A percentile compares a stretch with the other conserved stretches of the same genome.
These are phyloP conservation scores for Flagelloscypha sp. DNA, from an alignment of 768 basidiomycete genomes.

Conservation along the genomic window DNA sequence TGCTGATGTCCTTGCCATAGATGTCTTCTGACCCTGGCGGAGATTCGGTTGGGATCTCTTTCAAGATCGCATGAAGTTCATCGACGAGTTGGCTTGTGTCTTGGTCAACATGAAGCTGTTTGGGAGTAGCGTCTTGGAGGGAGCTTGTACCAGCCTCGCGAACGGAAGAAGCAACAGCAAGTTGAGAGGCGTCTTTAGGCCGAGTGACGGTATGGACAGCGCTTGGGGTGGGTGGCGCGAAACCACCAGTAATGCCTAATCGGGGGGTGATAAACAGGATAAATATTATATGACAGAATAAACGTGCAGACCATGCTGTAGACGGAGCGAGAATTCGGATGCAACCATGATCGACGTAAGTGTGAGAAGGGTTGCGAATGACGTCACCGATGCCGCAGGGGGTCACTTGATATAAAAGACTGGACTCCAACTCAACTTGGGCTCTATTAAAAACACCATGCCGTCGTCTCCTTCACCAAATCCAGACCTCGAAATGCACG, in stretches of 20 bases:
- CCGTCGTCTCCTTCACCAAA: no score
- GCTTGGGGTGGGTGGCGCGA: slow-evolving; percentile 57
- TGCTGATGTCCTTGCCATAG: slow-evolving; percentile 62
- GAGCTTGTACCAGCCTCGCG: slow-evolving; percentile 41
- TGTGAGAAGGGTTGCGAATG: no score
- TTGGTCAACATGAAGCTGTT: slow-evolving; percentile 26
- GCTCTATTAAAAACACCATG: no score
- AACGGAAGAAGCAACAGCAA: slow-evolving; percentile 39
- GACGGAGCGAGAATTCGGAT: slow-evolving; percentile 44
- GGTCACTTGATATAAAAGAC: no score
- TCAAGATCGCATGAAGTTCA: slow-evolving; percentile 55
- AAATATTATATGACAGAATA: not conserved
- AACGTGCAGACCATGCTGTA: slow-evolving; percentile 46
- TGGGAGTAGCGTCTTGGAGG: slow-evolving; percentile 32
- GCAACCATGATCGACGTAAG: slow-evolving; percentile 34
- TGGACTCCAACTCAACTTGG: no score
- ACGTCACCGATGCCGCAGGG: no score
- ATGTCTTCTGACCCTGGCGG: slow-evolving; percentile 63
- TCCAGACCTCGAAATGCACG: no score
- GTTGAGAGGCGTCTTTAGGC: slow-evolving; percentile 20
- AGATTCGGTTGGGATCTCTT: slow-evolving; percentile 43
- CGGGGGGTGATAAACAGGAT: slow-evolving; percentile 1
- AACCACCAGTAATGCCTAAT: slow-evolving; percentile 69
- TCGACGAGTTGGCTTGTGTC: slow-evolving; percentile 36
- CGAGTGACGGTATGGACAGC: slow-evolving; percentile 48